Evolutionary conservation across 495 filamentous ascomycete species (phyloP).

Genomic region (Podospora conica): DNA sequence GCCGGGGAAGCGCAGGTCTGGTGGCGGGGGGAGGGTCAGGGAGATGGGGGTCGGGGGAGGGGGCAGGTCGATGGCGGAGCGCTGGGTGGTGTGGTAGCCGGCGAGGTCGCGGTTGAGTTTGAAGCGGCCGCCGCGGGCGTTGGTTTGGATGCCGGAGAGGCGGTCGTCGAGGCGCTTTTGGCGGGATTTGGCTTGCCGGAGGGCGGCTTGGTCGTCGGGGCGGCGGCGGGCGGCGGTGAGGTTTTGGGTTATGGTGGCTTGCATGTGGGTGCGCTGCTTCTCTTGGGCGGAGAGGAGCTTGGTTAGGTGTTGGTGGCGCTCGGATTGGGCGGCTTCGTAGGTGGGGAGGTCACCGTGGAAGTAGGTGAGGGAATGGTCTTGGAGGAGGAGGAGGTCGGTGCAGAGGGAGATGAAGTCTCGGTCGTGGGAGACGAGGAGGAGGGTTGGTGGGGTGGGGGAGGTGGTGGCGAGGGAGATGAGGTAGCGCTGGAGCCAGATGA

Average conservation of each 20-base stretch:
- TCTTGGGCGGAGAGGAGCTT: constrained; percentile 76
- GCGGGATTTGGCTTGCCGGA: constrained; percentile 68
- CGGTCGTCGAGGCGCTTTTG: constrained; percentile 78
- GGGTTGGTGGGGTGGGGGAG: constrained; percentile 37
- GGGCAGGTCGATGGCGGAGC: constrained; percentile 65
- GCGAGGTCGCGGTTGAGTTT: constrained; percentile 68
- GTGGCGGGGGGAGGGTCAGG: constrained; percentile 53
- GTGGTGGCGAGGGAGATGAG: constrained; percentile 45
- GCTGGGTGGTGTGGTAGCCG: constrained; percentile 50
- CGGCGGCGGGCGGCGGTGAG: constrained; percentile 58
- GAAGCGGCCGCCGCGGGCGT: constrained; percentile 63
- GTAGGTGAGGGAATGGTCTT: constrained; percentile 57
- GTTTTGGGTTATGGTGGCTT: constrained; percentile 65
- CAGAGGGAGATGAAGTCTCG: constrained; percentile 67
- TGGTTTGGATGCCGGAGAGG: constrained; percentile 61
- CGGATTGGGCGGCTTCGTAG: constrained; percentile 61
- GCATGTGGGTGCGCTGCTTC: constrained; percentile 66
- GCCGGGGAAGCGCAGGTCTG: constrained; percentile 68
- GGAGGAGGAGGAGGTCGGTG: constrained; percentile 68
- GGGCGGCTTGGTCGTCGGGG: constrained; percentile 70
- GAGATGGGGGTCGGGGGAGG: constrained; percentile 53
- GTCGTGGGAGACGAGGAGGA: constrained; percentile 76
- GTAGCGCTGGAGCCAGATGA: constrained; percentile 74
- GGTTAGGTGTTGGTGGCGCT: constrained; percentile 56
- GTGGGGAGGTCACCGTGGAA: constrained; percentile 65